A percentile compares a stretch with the other conserved stretches of the same genome.
Evolutionary conservation across 2,329 filamentous ascomycete genomes (phyloP).

Genomic region (Ophiocordyceps robertsii): DNA sequence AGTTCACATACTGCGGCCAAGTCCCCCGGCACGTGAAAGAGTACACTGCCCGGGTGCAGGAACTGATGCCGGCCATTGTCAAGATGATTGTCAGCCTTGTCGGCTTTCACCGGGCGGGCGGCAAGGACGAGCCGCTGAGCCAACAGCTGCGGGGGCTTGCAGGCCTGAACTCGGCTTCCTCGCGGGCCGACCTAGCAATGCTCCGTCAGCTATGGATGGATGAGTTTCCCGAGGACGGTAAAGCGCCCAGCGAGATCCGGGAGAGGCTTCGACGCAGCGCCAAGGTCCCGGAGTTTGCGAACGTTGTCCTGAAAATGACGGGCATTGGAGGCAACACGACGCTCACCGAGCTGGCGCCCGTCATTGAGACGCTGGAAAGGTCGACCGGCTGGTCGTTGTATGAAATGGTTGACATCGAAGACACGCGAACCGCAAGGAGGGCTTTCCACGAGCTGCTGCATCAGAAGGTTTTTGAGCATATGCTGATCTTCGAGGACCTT

Average conservation of each 20-base stretch:
- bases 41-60: conserved; percentile 6
- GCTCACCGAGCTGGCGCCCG: not conserved
- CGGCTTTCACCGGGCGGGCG: conserved; percentile 1
- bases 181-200: not conserved
- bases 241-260: no score
- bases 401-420: not conserved
- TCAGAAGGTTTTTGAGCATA: not conserved
- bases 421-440: not conserved
- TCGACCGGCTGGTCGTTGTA: not conserved
- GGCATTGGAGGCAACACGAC: not conserved
- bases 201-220: no score
- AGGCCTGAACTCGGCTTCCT: not conserved
- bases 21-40: conserved; percentile 9
- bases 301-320: no score
- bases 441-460: conserved; percentile 3
- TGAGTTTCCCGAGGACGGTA: no score
- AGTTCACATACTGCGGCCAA: conserved; percentile 9
- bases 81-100: conserved; percentile 7
- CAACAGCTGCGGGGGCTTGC: conserved; percentile 5
- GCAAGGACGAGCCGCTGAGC: not conserved
- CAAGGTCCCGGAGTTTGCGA: no score
- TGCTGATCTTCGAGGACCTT: conserved; percentile 6
- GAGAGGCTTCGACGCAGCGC: no score
- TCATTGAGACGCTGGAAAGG: conserved; percentile 2
- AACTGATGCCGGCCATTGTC: conserved; percentile 4